Evolutionary conservation across 2,329 filamentous ascomycete species (phyloP).

Genomic region (Aaosphaeria pasadenensis): DNA sequence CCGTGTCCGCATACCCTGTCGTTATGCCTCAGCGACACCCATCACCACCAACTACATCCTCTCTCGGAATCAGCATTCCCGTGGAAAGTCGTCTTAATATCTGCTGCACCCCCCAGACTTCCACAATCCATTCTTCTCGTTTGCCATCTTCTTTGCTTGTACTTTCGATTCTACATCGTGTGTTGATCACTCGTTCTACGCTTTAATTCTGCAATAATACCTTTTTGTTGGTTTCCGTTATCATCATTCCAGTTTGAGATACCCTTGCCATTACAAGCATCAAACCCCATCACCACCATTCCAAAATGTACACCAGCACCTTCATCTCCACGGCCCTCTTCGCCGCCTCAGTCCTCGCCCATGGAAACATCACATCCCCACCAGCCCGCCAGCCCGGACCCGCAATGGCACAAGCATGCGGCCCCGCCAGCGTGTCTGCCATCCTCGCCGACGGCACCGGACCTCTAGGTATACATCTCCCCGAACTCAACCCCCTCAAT

Average conservation of each 20-base stretch:
- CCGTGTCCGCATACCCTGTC: too few relatives aligned
- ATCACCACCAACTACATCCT: too few relatives aligned
- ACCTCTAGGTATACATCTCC: constrained; percentile 9
- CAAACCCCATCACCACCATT: neutral
- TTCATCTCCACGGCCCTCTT: constrained; percentile 32
- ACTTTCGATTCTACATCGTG: constrained; percentile 6
- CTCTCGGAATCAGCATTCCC: too few relatives aligned
- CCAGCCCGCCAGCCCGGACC: constrained; percentile 50
- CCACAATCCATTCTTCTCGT: neutral
- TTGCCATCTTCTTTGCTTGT: neutral
- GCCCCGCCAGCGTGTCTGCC: constrained; percentile 51
- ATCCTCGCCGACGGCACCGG: constrained; percentile 45
- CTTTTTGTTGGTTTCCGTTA: too few relatives aligned
- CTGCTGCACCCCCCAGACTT: too few relatives aligned
- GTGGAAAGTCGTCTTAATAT: too few relatives aligned
- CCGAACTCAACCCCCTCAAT: constrained; percentile 39
- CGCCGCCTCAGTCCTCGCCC: constrained; percentile 45
- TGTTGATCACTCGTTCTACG: constrained; percentile 19
- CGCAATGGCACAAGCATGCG: constrained; percentile 51
- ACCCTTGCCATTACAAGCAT: neutral
- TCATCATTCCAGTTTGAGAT: constrained; percentile 2
- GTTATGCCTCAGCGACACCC: too few relatives aligned
- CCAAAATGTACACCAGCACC: constrained; percentile 25
- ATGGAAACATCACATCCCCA: constrained; percentile 53
- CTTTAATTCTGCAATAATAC: neutral